Evolutionary conservation across 768 basidiomycete species (phyloP), one percentile per base, ranked within the genome.

Genomic region (Grammothele lineata): DNA sequence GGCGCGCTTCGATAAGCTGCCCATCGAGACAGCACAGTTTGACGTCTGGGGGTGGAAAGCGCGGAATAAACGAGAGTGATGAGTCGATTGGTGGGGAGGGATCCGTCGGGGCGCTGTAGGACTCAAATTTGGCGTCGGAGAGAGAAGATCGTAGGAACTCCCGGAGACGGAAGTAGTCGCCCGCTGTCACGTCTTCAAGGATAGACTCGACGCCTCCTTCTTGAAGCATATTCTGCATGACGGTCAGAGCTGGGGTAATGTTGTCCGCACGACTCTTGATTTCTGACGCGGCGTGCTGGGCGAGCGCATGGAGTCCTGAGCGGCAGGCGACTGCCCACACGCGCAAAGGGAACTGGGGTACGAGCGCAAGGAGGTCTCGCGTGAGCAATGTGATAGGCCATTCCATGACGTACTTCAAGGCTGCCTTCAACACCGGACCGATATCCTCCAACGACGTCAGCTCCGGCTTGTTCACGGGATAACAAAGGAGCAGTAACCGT

Each of bases 401-500:
- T n/a, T 25, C 17, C 45, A 51, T 51, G 17, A 26, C 39, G 44
- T 50, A 50, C 21, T 50, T 50, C 21, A 36, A 9, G 1, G 49
- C 43, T 2, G 49, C 49, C 8, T 35, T 19, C 17, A 50, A 26
- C 5, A 41, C n/a, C 1, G 38, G 24, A 1, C 18, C 35, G 34
- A 50, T 45, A 3, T 45, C 44, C 12, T 26, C 26, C 7, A 47
- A 36, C 2, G 10, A 12, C 21, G 24, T 12, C 9, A 37, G 43
- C 17, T 63, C 37, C 8, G 62, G 47, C 1, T 35, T 45, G 10
- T 60, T 58, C 33, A 68, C 44, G 1, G 68, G 69, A 54, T 70
- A 70, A 17, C 69, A 60, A 37, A 70, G 60, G 36, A 60, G 60
- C 38, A 70, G 50, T 36, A 70, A 55, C 38, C 43, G 50, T 19